Evolutionary conservation across 352 stramenopile species (phyloP).

Genomic region (Pythium grandisporangium): DNA sequence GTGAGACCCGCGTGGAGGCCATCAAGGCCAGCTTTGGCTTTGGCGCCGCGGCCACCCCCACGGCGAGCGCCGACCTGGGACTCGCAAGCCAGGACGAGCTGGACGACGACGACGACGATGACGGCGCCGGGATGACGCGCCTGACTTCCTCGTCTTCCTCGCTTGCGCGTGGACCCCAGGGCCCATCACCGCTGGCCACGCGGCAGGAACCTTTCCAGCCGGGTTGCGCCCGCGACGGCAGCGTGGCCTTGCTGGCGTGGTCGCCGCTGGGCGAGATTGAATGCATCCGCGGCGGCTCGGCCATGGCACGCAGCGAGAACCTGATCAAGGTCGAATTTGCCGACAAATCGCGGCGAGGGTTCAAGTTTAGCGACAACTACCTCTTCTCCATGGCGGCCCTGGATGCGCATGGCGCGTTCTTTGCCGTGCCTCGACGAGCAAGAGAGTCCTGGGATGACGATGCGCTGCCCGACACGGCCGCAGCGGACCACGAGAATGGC

Average conservation of each 20-base stretch:
- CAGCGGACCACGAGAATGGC: slow-evolving; percentile 16
- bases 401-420: slow-evolving; percentile 65
- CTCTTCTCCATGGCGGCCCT: slow-evolving; percentile 71
- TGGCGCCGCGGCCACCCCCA: slow-evolving; percentile 20
- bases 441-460: slow-evolving; percentile 60
- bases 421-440: slow-evolving; percentile 48
- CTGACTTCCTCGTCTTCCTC: too few species aligned
- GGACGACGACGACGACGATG: slow-evolving; percentile 15
- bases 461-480: slow-evolving; percentile 9
- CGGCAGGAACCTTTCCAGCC: slow-evolving; percentile 61
- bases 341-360: slow-evolving; percentile 72
- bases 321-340: slow-evolving; percentile 75
- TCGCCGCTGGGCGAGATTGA: slow-evolving; percentile 76
- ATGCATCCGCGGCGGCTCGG: slow-evolving; percentile 48
- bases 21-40: slow-evolving; percentile 84
- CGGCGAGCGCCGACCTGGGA: slow-evolving; percentile 12
- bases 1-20: slow-evolving; percentile 58
- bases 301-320: slow-evolving; percentile 63
- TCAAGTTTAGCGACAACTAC: slow-evolving; percentile 84
- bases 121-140: slow-evolving; percentile 1
- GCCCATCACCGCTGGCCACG: slow-evolving; percentile 19
- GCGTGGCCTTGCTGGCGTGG: slow-evolving; percentile 55
- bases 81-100: slow-evolving; percentile 6
- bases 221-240: slow-evolving; percentile 33
- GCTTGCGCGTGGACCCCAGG: too few species aligned